Evolutionary conservation across 352 stramenopile genomes (phyloP), one percentile per base, ranked within the genome.

Genomic region (Pythium dissotocum): DNA sequence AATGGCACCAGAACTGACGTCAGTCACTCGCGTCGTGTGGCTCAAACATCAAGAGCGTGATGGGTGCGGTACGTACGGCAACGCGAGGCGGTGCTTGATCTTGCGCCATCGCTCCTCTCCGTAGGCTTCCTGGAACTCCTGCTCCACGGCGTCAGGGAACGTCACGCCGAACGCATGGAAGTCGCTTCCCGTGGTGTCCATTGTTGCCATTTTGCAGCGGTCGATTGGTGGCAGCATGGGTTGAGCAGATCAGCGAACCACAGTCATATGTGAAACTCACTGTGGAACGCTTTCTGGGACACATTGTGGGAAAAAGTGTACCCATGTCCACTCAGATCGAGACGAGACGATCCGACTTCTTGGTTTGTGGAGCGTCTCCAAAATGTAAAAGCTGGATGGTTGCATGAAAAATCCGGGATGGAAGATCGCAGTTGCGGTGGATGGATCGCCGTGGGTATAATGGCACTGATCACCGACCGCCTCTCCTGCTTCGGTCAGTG

Each of bases 31-130:
- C 28, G 28, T 30, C 28, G 28, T 30, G 28, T 30, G 28, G 28
- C 28, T 30, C 28, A 30, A 30, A 30, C 28, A 30, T 30, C 28
- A 30, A 30, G 28, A 30, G 28, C 28, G 28, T 30, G 28, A 30
- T 30, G 6, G 1, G 18, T 13, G 9, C 6, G 18, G 7, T 26
- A 81, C 78, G 48, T 85, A 91, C 82, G 85, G 78, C 14, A 72
- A 72, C 30, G 84, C 82, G 48, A 96, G 76, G 28, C 84, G 77
- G 33, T 76, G 80, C 64, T 94, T 94, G 75, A 96, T 94, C 48
- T 79, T 72, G 6, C 62, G 61, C 83, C 87, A 96, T 66, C 89
- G 78, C 9, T 76, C 64, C 2, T 78, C 72, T 26, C 85, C 85
- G 62, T 95, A 93, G 2, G 83, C 82, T 16, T 56, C 62, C 7